phyloP scores from a whole-genome alignment of 352 stramenopile species.

The Pythium insidiosum region DNA sequence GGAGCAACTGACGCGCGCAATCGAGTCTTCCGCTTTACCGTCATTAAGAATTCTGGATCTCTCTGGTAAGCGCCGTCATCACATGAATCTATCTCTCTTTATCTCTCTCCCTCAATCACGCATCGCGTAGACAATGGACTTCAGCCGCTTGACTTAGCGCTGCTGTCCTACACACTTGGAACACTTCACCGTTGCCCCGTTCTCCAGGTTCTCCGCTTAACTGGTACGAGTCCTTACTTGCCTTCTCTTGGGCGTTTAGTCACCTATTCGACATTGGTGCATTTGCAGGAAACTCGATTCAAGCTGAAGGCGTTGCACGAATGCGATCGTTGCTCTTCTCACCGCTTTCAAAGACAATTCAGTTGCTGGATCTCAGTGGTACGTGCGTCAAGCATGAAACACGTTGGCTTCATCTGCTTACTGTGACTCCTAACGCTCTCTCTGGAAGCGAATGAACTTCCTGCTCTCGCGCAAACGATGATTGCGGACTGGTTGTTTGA shows the following conservation, averaged over 20 bases:
- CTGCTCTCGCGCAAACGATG: conserved; percentile 21
- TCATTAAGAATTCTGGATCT: too few species aligned
- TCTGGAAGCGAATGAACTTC: conserved; percentile 39
- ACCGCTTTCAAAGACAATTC: conserved; percentile 16
- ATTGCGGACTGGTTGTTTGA: conserved; percentile 32
- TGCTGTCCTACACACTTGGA: conserved; percentile 4
- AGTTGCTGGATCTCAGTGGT: conserved; percentile 44
- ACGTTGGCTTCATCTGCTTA: background rate
- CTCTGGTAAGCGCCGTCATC: background rate
- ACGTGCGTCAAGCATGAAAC: conserved; percentile 8
- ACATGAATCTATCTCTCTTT: background rate
- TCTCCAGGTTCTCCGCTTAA: background rate
- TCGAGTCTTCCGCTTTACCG: too few species aligned
- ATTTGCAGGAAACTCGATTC: conserved; percentile 28
- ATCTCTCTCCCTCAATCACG: background rate
- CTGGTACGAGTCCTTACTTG: background rate
- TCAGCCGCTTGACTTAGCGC: background rate
- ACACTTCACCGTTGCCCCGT: conserved; percentile 1
- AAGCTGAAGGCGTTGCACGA: conserved; percentile 29
- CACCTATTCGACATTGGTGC: background rate
- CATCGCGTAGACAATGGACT: conserved; percentile 6
- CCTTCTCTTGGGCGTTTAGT: background rate
- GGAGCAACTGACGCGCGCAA: background rate
- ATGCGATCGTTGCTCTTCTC: conserved; percentile 35
- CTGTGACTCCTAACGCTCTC: background rate